Evolutionary conservation across 495 filamentous ascomycete genomes (phyloP), one percentile per base, ranked within the genome.

Genomic region (Aspergillus hancockii): DNA sequence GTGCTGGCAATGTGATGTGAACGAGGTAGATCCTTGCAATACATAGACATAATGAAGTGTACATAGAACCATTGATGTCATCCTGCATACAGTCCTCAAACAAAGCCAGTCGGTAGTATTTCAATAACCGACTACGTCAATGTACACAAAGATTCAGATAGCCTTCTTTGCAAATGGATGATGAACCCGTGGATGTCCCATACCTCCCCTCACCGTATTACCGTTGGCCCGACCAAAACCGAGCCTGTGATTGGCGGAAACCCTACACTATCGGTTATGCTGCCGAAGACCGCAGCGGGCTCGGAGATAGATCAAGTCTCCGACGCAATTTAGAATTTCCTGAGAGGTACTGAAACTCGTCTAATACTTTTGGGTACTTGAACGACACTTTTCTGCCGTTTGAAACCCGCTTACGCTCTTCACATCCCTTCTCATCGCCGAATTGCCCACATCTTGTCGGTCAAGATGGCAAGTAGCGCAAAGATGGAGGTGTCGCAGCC

Each of bases 221-320:
- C 66, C 63, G 66, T 54, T 36, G 3, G 56, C 30, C 61, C 60
- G 58, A 22, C 40, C 55, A 31, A 60, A 67, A 64, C 72, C 75
- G 73, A 78, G 68, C n/a, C 19, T 52, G 16, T 76, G 66, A 76
- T 78, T 78, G 75, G 75, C 18, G 18, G 32, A 4, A 4, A 3
- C 16, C 34, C 47, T 18, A 12, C 49, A 12, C 49, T 23, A 56
- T 46, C 55, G 62, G 66, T 68, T 70, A 60, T 63, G 63, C 53
- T 52, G 59, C 59, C 64, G 63, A 68, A 21, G 14, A n/a, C 8
- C 14, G 43, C 57, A 23, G 60, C 65, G 64, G 59, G 43, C 63
- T 75, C 71, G 72, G 74, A 59, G 71, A 58, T 67, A 66, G 74
- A 70, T 74, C 74, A 68, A 75, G 71, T 69, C 66, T 70, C 73